phyloP scores from a whole-genome alignment of 805 yeast species.

The Hanseniaspora guilliermondii region DNA sequence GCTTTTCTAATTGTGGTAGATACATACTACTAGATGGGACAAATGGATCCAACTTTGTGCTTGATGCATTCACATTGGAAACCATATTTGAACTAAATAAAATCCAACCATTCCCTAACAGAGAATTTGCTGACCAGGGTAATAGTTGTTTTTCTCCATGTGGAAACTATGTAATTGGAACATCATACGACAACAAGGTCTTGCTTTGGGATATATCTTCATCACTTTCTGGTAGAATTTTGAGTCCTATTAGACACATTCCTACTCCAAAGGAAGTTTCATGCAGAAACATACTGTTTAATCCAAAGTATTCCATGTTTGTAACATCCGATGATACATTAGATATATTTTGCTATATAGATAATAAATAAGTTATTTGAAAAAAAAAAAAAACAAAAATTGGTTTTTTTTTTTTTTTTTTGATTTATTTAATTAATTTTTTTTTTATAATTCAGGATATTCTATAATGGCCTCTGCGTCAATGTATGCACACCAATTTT shows the following conservation, averaged over 20 bases:
- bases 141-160: slow-evolving; percentile 54
- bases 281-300: slow-evolving; percentile 32
- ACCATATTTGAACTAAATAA: slow-evolving; percentile 38
- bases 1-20: slow-evolving; percentile 70
- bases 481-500: slow-evolving; percentile 46
- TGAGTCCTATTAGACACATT: slow-evolving; percentile 23
- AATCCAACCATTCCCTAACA: slow-evolving; percentile 34
- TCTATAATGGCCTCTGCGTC: slow-evolving; percentile 27
- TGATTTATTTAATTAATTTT: slow-evolving; percentile 23
- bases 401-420: background rate
- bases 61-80: slow-evolving; percentile 60
- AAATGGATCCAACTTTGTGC: slow-evolving; percentile 43
- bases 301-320: slow-evolving; percentile 32
- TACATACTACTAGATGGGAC: slow-evolving; percentile 47
- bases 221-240: slow-evolving; percentile 22
- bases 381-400: too few species aligned
- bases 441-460: slow-evolving; percentile 47
- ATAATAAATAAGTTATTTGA: slow-evolving; percentile 18
- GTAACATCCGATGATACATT: slow-evolving; percentile 30
- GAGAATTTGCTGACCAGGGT: slow-evolving; percentile 40
- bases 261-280: slow-evolving; percentile 27
- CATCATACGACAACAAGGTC: slow-evolving; percentile 43
- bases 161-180: slow-evolving; percentile 48
- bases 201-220: slow-evolving; percentile 40
- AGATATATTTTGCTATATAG: slow-evolving; percentile 24